These are phyloP conservation scores for Cordyceps cateniannulata DNA, from an alignment of 2,329 filamentous ascomycete species.

Conservation along the genomic window DNA sequence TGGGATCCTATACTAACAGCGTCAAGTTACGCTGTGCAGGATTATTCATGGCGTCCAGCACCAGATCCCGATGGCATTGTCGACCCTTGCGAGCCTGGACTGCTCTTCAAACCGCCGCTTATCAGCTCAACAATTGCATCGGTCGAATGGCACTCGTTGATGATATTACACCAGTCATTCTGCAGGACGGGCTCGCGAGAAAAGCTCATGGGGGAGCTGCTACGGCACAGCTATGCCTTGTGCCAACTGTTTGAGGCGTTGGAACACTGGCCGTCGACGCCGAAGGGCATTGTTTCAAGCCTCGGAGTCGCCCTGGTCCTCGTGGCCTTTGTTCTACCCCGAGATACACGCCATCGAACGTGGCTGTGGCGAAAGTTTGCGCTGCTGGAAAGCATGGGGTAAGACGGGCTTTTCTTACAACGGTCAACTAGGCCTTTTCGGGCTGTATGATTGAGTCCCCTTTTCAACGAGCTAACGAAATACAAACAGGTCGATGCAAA, in stretches of 20 bases:
- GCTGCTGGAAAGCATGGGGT: conserved; percentile 72
- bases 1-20: conserved; percentile 59
- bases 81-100: conserved; percentile 62
- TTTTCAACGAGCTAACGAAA: not conserved
- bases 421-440: not conserved
- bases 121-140: conserved; percentile 69
- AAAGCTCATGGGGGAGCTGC: conserved; percentile 47
- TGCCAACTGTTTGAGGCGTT: conserved; percentile 78
- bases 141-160: conserved; percentile 72
- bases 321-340: conserved; percentile 71
- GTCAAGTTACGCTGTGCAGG: conserved; percentile 53
- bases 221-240: conserved; percentile 57
- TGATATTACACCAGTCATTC: conserved; percentile 76
- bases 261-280: conserved; percentile 62
- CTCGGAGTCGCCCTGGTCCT: conserved; percentile 73
- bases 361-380: conserved; percentile 80
- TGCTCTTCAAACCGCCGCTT: conserved; percentile 63
- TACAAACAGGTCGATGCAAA: conserved; percentile 68
- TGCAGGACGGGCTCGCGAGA: conserved; percentile 51
- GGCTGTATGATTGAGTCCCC: too few relatives aligned
- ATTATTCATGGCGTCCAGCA: conserved; percentile 50
- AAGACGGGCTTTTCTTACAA: conserved; percentile 20
- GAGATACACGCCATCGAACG: conserved; percentile 62
- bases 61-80: conserved; percentile 60
- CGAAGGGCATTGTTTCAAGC: conserved; percentile 63